These are phyloP conservation scores for Hypomontagnella submonticulosa DNA, from an alignment of 495 filamentous ascomycete species.

Conservation along the genomic window DNA sequence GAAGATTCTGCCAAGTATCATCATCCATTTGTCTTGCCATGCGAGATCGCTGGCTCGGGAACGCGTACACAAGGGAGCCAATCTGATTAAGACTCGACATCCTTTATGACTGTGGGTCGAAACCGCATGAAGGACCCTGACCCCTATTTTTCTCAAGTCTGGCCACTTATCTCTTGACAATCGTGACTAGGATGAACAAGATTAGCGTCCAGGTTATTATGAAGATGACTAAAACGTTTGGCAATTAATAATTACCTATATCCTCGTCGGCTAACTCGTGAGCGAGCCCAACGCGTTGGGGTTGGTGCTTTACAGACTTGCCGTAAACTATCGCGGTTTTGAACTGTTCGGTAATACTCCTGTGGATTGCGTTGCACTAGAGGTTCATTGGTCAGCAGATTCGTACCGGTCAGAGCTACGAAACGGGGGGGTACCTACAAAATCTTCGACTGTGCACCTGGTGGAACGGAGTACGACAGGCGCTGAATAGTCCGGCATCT, in stretches of 20 bases:
- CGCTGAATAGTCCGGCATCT: constrained; percentile 88
- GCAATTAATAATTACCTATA: constrained; percentile 72
- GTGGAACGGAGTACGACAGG: constrained; percentile 88
- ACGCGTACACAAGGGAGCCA: constrained; percentile 26
- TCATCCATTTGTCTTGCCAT: constrained; percentile 30
- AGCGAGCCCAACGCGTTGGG: constrained; percentile 89
- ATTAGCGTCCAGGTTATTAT: constrained; percentile 45
- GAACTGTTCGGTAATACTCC: constrained; percentile 95
- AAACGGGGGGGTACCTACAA: constrained; percentile 71
- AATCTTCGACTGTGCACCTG: constrained; percentile 93
- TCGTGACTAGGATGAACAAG: constrained; percentile 73
- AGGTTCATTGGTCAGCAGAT: constrained; percentile 44
- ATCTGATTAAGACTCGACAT: constrained; percentile 19
- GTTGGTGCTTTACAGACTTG: constrained; percentile 97
- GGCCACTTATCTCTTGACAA: constrained; percentile 84
- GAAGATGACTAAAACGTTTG: constrained; percentile 15
- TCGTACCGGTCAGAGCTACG: constrained; percentile 30
- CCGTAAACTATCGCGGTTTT: constrained; percentile 96
- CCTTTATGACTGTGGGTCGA: constrained; percentile 26
- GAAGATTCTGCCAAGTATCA: constrained; percentile 33
- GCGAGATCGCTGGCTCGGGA: constrained; percentile 31
- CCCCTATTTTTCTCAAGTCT: constrained; percentile 34
- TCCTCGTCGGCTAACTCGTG: constrained; percentile 97
- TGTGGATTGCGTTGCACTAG: constrained; percentile 96
- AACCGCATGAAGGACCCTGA: constrained; percentile 26